Evolutionary conservation across 768 basidiomycete species (phyloP).

Genomic region (Russula sp.): DNA sequence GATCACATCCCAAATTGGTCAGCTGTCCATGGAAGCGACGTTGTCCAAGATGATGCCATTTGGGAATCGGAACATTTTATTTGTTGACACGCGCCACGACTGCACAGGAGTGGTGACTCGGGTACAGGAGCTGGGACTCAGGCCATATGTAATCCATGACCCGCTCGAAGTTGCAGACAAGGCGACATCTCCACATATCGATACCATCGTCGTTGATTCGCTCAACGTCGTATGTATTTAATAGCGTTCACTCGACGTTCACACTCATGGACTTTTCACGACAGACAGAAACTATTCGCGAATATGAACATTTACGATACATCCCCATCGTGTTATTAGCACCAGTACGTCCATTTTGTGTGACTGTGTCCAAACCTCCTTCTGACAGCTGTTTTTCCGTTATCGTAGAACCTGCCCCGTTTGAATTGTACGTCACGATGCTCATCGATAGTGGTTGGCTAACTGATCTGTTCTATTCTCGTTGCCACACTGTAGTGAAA

Average conservation of each 20-base stretch:
- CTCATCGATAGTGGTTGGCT: too few relatives aligned
- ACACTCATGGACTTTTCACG: neutral
- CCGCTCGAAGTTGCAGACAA: constrained; percentile 81
- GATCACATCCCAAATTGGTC: constrained; percentile 81
- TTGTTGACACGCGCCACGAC: constrained; percentile 83
- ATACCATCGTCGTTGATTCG: constrained; percentile 94
- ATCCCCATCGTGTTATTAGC: constrained; percentile 93
- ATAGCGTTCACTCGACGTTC: constrained; percentile 14
- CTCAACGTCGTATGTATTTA: constrained; percentile 64
- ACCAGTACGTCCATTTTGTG: constrained; percentile 43
- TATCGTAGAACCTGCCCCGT: too few relatives aligned
- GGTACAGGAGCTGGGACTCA: constrained; percentile 76
- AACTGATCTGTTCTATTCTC: too few relatives aligned
- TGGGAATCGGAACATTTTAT: constrained; percentile 82
- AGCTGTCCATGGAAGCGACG: constrained; percentile 68
- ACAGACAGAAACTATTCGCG: constrained; percentile 86
- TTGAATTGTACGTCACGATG: too few relatives aligned
- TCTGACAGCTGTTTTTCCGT: too few relatives aligned
- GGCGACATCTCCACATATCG: constrained; percentile 81
- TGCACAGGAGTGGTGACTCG: constrained; percentile 70
- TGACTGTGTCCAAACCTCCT: too few relatives aligned
- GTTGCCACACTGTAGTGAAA: constrained; percentile 48
- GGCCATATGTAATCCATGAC: constrained; percentile 70
- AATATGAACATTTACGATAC: constrained; percentile 91
- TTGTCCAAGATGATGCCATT: constrained; percentile 83